Percentiles rank a stretch among this genome's conserved stretches.
These are phyloP conservation scores for Colletotrichum cordylinicola DNA, from an alignment of 2,329 filamentous ascomycete species.

Conservation along the genomic window DNA sequence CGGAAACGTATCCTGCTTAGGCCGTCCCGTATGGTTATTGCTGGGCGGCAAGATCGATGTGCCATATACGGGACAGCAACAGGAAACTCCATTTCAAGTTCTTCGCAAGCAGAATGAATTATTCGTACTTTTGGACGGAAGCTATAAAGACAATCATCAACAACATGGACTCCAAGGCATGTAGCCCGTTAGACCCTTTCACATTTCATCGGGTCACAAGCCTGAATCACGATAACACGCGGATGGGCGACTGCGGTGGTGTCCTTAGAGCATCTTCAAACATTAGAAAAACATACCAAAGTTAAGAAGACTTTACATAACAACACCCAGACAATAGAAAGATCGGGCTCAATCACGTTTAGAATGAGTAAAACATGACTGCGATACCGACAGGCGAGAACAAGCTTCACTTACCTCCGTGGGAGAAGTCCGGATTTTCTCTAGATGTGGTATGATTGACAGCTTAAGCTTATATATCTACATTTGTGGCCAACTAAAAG, in stretches of 20 bases:
- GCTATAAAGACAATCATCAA: not conserved
- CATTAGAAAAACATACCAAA: not conserved
- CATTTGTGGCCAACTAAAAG: rapidly evolving
- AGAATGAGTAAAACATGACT: not conserved
- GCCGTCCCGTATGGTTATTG: not conserved
- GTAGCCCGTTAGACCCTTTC: rapidly evolving
- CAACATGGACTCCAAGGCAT: not conserved
- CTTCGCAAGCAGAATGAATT: not conserved
- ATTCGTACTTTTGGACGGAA: not conserved
- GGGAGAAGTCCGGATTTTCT: not conserved
- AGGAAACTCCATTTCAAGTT: not conserved
- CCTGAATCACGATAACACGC: not conserved
- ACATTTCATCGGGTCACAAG: not conserved
- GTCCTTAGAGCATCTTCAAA: not conserved
- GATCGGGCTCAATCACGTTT: not conserved
- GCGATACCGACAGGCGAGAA: not conserved
- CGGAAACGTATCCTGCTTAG: not conserved
- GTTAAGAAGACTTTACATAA: not conserved
- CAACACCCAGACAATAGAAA: not conserved
- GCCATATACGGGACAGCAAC: not conserved
- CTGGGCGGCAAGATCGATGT: not conserved
- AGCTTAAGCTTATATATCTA: not conserved
- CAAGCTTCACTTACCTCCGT: not conserved
- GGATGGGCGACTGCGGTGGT: not conserved
- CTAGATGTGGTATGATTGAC: not conserved